Percentiles rank a stretch among this genome's conserved stretches.
phyloP scores from a whole-genome alignment of 148 eudicot genomes.

The Pouteria glomerata region DNA sequence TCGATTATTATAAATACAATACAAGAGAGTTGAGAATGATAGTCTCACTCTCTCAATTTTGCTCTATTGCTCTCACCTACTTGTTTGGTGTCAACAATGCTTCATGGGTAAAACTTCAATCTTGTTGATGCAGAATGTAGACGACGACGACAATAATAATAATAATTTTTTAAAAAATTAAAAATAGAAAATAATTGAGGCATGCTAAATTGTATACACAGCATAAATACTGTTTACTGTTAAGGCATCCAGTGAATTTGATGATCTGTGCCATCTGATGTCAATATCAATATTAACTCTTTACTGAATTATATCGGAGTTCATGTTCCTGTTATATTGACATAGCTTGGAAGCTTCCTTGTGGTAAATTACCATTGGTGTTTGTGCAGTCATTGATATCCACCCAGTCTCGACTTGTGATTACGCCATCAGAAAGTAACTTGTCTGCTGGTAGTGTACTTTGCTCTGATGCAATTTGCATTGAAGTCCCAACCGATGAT shows the following conservation, averaged over 20 bases:
- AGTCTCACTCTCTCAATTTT: too few species aligned
- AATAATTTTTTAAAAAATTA: too few species aligned
- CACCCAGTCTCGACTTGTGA: conserved; percentile 81
- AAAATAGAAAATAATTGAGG: too few species aligned
- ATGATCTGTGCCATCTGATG: background rate
- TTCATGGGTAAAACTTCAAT: background rate
- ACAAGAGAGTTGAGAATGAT: too few species aligned
- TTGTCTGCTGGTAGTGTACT: conserved; percentile 43
- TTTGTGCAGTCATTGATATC: conserved; percentile 75
- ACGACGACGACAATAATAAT: too few species aligned
- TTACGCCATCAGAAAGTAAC: conserved; percentile 65
- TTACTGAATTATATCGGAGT: background rate
- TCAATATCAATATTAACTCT: background rate
- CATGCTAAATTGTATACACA: background rate
- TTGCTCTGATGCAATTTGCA: conserved; percentile 73
- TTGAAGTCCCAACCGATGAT: conserved; percentile 89
- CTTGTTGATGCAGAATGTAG: too few species aligned
- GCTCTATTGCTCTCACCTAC: too few species aligned
- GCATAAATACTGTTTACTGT: background rate
- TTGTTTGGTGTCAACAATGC: background rate
- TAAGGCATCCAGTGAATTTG: background rate
- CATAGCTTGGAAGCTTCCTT: background rate
- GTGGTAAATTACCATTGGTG: conserved; percentile 15
- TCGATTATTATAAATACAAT: too few species aligned
- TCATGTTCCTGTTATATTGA: background rate